phyloP scores from a whole-genome alignment of 192 early-diverging fungal species.

The Backusella sp. region DNA sequence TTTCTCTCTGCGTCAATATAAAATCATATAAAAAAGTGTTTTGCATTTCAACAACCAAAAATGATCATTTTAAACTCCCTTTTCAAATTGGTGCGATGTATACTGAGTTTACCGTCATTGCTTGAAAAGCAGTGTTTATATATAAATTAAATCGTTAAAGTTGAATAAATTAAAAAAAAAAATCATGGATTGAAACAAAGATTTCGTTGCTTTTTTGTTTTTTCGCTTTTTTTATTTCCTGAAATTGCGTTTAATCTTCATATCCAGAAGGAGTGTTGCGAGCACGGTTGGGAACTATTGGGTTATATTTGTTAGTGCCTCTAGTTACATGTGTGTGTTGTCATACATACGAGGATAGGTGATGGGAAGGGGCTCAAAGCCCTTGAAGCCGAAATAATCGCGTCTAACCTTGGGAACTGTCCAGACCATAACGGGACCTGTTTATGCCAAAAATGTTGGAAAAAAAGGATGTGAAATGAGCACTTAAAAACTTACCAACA shows the following conservation, averaged over 20 bases:
- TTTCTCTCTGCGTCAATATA: too few species aligned
- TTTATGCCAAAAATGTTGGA: neutral
- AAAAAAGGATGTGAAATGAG: neutral
- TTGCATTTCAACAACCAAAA: too few species aligned
- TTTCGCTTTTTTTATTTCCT: neutral
- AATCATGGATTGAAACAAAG: neutral
- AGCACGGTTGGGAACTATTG: constrained; percentile 27
- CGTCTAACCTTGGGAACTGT: constrained; percentile 35
- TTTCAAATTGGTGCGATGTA: neutral
- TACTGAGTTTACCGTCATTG: neutral
- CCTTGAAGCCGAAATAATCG: constrained; percentile 39
- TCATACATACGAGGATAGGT: constrained; percentile 34
- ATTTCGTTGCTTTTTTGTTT: neutral
- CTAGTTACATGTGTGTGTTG: neutral
- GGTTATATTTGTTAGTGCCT: neutral
- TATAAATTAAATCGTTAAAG: neutral
- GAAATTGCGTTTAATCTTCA: constrained; percentile 25
- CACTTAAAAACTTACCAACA: constrained; percentile 18
- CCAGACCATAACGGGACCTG: constrained; percentile 36
- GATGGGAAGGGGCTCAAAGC: constrained; percentile 24
- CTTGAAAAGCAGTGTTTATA: neutral
- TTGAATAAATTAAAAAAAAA: neutral
- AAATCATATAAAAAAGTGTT: too few species aligned
- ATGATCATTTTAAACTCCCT: neutral
- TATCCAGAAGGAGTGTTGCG: constrained; percentile 37